phyloP scores from a whole-genome alignment of 2,329 filamentous ascomycete genomes.

The Trichoderma citrinoviride region DNA sequence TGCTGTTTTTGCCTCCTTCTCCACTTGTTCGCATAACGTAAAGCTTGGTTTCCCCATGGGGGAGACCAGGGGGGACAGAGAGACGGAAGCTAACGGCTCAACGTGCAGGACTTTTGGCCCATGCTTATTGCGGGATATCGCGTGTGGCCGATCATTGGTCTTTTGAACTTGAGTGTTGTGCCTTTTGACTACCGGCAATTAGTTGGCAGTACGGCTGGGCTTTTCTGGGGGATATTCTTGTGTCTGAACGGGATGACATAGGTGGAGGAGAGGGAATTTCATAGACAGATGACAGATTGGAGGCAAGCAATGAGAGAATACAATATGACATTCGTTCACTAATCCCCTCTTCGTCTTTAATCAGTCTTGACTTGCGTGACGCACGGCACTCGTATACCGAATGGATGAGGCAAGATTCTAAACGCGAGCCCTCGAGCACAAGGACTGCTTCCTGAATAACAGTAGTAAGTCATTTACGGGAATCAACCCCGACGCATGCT shows the following conservation, averaged over 20 bases:
- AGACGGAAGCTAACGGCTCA: background rate
- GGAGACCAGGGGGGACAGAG: background rate
- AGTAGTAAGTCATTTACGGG: background rate
- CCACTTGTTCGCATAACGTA: background rate
- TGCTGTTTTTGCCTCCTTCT: background rate
- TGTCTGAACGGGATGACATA: slow-evolving; percentile 16
- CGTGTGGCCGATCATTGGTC: slow-evolving; percentile 15
- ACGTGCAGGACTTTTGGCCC: slow-evolving; percentile 19
- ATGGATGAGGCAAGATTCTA: background rate
- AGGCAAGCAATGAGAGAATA: background rate
- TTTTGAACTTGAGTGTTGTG: slow-evolving; percentile 17
- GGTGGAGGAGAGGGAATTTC: background rate
- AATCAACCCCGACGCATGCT: slow-evolving; percentile 7
- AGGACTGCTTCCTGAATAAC: background rate
- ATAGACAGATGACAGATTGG: background rate
- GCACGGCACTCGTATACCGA: background rate
- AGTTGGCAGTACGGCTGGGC: slow-evolving; percentile 11
- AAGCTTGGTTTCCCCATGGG: too few species aligned
- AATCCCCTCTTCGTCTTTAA: background rate
- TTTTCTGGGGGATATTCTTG: slow-evolving; percentile 16
- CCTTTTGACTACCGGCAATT: slow-evolving; percentile 19
- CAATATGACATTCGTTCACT: background rate
- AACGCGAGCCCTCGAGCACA: background rate
- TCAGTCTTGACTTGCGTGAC: background rate
- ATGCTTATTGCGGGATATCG: slow-evolving; percentile 20